These are phyloP conservation scores for Debaryomycetaceae sp. DNA, from an alignment of 1,139 yeast genomes.

Conservation along the genomic window DNA sequence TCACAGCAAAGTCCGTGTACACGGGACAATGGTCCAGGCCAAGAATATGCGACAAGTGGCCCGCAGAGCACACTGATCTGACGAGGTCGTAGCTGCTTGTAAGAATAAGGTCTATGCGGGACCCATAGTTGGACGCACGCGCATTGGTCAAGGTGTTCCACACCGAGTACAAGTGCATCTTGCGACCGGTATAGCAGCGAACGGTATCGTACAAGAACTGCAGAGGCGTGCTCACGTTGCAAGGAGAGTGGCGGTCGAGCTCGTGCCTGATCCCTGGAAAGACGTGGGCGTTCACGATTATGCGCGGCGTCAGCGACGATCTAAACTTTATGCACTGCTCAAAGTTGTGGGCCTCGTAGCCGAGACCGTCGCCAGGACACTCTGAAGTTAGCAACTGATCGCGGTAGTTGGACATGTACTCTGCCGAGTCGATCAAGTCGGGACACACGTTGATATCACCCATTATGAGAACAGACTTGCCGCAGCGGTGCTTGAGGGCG, in stretches of 20 bases:
- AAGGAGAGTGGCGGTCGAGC: neutral
- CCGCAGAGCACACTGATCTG: slow-evolving; percentile 31
- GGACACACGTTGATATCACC: slow-evolving; percentile 84
- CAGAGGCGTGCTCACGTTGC: slow-evolving; percentile 2
- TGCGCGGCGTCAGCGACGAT: slow-evolving; percentile 29
- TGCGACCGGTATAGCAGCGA: slow-evolving; percentile 44
- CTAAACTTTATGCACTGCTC: slow-evolving; percentile 31
- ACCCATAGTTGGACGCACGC: slow-evolving; percentile 79
- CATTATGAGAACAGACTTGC: slow-evolving; percentile 63
- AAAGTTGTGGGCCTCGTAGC: slow-evolving; percentile 32
- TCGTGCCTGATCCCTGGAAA: slow-evolving; percentile 5
- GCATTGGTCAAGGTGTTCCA: slow-evolving; percentile 80
- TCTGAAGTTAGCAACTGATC: slow-evolving; percentile 11
- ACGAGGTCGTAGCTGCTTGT: slow-evolving; percentile 27
- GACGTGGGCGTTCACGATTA: slow-evolving; percentile 30
- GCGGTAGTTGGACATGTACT: slow-evolving; percentile 38
- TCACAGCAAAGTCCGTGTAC: slow-evolving; percentile 49
- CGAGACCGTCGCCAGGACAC: neutral
- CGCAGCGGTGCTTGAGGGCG: slow-evolving; percentile 32
- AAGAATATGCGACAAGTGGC: slow-evolving; percentile 55
- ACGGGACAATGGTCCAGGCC: slow-evolving; percentile 98
- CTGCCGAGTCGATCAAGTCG: slow-evolving; percentile 78
- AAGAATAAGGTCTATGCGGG: slow-evolving; percentile 74
- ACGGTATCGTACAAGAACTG: slow-evolving; percentile 54
- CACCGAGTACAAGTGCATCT: slow-evolving; percentile 69